Evolutionary conservation across 768 basidiomycete genomes (phyloP).

Genomic region (Pisolithus marmoratus): DNA sequence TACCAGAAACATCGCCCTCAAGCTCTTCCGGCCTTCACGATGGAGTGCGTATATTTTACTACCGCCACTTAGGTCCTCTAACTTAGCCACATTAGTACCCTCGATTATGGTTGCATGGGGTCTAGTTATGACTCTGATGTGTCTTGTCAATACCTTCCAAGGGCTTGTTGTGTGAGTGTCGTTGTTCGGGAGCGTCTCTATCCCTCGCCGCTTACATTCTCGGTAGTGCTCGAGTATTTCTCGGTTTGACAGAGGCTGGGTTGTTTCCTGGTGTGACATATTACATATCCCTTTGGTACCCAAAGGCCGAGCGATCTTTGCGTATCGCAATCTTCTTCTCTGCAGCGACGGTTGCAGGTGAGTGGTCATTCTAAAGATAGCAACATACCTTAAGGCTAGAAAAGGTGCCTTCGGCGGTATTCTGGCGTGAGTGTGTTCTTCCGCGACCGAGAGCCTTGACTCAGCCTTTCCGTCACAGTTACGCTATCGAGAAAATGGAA

Average conservation of each 20-base stretch:
- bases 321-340: constrained; percentile 62
- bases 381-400: background rate
- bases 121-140: constrained; percentile 34
- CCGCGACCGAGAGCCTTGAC: background rate
- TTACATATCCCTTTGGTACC: constrained; percentile 55
- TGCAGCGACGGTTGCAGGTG: constrained; percentile 51
- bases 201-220: background rate
- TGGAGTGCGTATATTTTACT: constrained; percentile 25
- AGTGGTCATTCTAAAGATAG: background rate
- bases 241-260: constrained; percentile 46
- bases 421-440: constrained; percentile 31
- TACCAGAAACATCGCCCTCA: constrained; percentile 33
- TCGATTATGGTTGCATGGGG: constrained; percentile 37
- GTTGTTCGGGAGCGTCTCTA: background rate
- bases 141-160: constrained; percentile 29
- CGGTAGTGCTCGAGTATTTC: constrained; percentile 34
- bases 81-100: constrained; percentile 27
- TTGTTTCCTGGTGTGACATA: constrained; percentile 38
- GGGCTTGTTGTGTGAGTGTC: constrained; percentile 27
- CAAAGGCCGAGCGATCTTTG: constrained; percentile 48
- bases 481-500: constrained; percentile 26
- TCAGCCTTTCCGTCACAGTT: constrained; percentile 21
- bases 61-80: constrained; percentile 3
- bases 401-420: constrained; percentile 44
- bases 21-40: constrained; percentile 30